Evolutionary conservation across 768 basidiomycete species (phyloP).

Genomic region (Saitozyma podzolica): DNA sequence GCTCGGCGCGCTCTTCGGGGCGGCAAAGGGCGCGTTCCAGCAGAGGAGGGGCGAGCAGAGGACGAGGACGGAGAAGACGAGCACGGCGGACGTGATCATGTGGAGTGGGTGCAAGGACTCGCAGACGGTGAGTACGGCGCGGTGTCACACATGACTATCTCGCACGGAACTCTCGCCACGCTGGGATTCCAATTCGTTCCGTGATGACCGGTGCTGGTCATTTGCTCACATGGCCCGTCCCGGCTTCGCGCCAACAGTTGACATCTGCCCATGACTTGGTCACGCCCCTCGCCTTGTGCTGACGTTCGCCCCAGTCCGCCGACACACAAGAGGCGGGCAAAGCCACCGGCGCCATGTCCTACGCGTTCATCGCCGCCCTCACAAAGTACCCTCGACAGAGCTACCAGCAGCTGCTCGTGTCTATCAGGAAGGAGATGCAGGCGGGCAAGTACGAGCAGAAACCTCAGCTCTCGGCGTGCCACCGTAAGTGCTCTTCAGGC

Average conservation of each 20-base stretch:
- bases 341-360: constrained; percentile 59
- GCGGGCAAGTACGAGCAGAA: constrained; percentile 53
- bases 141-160: not conserved
- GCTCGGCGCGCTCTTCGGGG: constrained; percentile 57
- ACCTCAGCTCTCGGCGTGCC: constrained; percentile 48
- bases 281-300: too few relatives aligned
- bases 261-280: too few relatives aligned
- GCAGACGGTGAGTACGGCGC: constrained; percentile 41
- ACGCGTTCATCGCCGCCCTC: constrained; percentile 52
- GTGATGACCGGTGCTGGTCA: too few relatives aligned
- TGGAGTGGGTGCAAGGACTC: constrained; percentile 57
- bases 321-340: constrained; percentile 56
- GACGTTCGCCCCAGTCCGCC: constrained; percentile 41
- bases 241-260: too few relatives aligned
- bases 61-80: constrained; percentile 64
- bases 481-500: constrained; percentile 28
- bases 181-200: too few relatives aligned
- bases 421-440: constrained; percentile 52
- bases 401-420: constrained; percentile 51
- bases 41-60: constrained; percentile 60
- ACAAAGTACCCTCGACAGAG: constrained; percentile 53
- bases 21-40: constrained; percentile 74
- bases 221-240: too few relatives aligned
- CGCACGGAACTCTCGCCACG: too few relatives aligned
- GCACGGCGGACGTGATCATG: constrained; percentile 71